Evolutionary conservation across 768 basidiomycete species (phyloP), one percentile per base, ranked within the genome.

Genomic region (Tulasnella sp.): DNA sequence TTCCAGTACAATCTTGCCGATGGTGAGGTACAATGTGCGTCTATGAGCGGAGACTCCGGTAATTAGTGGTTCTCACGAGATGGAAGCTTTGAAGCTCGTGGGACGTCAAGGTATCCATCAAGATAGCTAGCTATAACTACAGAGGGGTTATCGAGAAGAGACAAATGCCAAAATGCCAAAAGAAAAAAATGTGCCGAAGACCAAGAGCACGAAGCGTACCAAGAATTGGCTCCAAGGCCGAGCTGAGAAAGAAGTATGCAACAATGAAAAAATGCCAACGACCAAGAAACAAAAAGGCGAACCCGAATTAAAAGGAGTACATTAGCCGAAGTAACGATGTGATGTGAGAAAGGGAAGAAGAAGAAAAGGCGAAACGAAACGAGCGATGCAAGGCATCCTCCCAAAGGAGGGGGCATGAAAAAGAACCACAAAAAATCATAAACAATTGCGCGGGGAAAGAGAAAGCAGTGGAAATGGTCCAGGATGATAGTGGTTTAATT

Each of bases 271-370:
- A 23, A n/a, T 29, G 47, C 29, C 32, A 24, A 41, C 45, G 38
- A 41, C 58, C 4, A 29, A 41, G 34, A 51, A 51, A 48, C 32
- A n/a, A 48, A 29, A 59, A 34, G 55, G 44, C 38, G 55, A 19
- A 5, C n/a, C n/a, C 26, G 45, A 48, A 27, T 48, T n/a, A 51
- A 42, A 55, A 15, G 34, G 23, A 32, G 24, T 29, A 53, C 38
- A 34, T 24, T 32, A 55, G 53, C 15, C 32, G 53, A 55, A 24
- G 15, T 24, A 55, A 23, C 38, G 50, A 51, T 53, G 38, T 41
- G 30, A 43, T 44, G 21, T 7, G 30, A 58, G 23, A 23, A 27
- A 58, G 21, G n/a, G 32, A 47, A 7, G 29, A 15, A 56, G 48
- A 51, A 34, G 48, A 49, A 17, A 27, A 3, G n/a, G 29, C 27